A percentile compares a stretch with the other conserved stretches of the same genome.
Conservation (phyloP, 140 eudicot species). For the Oenanthe javanica region DNA sequence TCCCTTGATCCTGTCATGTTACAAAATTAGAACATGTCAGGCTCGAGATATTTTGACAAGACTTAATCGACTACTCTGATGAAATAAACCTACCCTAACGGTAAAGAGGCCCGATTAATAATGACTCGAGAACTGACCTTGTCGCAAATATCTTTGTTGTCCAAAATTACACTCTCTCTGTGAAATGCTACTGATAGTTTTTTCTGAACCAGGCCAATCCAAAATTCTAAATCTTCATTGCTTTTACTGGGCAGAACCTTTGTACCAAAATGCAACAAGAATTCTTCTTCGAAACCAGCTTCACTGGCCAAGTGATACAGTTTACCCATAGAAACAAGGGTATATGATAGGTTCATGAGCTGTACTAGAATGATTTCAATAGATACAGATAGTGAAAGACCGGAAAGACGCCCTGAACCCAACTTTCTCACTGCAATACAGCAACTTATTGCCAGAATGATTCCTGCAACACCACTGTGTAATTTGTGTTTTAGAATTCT, state of each 20-base stretch:
- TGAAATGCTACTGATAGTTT: constrained; percentile 57
- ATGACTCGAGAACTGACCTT: constrained; percentile 34
- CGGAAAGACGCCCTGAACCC: constrained; percentile 47
- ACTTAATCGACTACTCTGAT: neutral
- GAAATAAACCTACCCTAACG: too few species aligned
- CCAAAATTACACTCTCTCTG: constrained; percentile 54
- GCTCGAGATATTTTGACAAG: neutral
- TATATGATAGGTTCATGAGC: constrained; percentile 57
- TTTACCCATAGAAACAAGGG: constrained; percentile 53
- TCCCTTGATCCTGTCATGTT: constrained; percentile 35
- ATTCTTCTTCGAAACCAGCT: constrained; percentile 79
- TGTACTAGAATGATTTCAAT: constrained; percentile 43
- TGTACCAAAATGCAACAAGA: constrained; percentile 59
- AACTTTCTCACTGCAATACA: constrained; percentile 53
- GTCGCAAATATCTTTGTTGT: constrained; percentile 29
- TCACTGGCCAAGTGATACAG: constrained; percentile 55
- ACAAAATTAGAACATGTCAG: neutral
- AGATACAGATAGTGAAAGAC: constrained; percentile 30
- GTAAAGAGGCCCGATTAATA: neutral
- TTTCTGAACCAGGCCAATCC: constrained; percentile 63
- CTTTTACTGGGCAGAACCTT: constrained; percentile 58
- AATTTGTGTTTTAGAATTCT: constrained; percentile 2
- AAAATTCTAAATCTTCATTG: constrained; percentile 61
- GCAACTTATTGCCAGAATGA: constrained; percentile 58
- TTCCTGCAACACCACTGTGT: constrained; percentile 88